Percentiles rank a stretch among this genome's conserved stretches.
phyloP scores from a whole-genome alignment of 208 protist genomes.

The Acanthamoeba healyi region DNA sequence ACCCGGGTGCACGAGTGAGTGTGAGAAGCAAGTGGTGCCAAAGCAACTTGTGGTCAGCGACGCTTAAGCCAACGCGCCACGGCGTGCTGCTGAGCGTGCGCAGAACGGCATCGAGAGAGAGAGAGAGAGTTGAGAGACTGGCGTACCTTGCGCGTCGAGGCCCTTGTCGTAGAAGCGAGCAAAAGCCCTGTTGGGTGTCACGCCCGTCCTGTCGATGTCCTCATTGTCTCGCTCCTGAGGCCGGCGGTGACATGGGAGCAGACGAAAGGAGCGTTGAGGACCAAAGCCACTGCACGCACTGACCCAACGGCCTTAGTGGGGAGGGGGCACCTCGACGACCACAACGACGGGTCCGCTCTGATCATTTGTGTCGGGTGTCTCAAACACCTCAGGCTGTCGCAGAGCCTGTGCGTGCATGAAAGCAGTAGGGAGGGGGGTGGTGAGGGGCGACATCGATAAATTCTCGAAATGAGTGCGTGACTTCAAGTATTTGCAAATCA shows the following conservation, averaged over 20 bases:
- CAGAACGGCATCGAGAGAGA: not conserved
- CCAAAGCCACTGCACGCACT: not conserved
- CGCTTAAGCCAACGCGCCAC: too few species aligned
- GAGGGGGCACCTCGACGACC: slow-evolving; percentile 19
- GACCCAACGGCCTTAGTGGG: too few species aligned
- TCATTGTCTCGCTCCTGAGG: slow-evolving; percentile 29
- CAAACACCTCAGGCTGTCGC: slow-evolving; percentile 64
- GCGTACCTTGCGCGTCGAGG: slow-evolving; percentile 5
- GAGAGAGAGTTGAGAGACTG: not conserved
- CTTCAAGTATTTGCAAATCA: not conserved
- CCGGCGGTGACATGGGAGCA: not conserved
- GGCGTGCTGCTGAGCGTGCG: too few species aligned
- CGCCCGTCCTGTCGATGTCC: slow-evolving; percentile 35
- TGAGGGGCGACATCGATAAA: not conserved
- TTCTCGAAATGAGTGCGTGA: not conserved
- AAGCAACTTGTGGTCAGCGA: not conserved
- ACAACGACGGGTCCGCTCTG: slow-evolving; percentile 4
- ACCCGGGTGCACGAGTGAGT: too few species aligned
- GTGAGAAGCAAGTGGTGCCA: too few species aligned
- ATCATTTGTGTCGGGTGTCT: slow-evolving; percentile 38
- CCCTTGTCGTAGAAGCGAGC: slow-evolving; percentile 65
- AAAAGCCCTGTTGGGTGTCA: slow-evolving; percentile 59
- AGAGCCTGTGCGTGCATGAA: too few species aligned
- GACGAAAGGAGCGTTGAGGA: not conserved
- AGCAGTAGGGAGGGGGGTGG: too few species aligned